phyloP scores from a whole-genome alignment of 1,284 basidiomycete genomes.

The Chondrostereum purpureum region DNA sequence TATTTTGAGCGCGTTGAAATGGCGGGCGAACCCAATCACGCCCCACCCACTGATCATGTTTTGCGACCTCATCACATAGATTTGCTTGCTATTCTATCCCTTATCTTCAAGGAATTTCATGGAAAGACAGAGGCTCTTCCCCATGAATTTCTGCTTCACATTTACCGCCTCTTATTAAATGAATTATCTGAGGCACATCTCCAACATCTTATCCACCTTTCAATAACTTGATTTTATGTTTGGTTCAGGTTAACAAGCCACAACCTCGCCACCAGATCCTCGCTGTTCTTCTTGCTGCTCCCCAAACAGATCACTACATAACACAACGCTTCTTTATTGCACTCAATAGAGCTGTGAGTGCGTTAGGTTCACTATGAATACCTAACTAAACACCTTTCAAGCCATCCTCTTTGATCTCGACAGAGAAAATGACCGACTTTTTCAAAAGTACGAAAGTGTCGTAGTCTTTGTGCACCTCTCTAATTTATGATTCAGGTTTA shows the following conservation, averaged over 20 bases:
- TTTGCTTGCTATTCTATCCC: conserved; percentile 52
- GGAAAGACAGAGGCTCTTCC: conserved; percentile 40
- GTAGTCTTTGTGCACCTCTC: conserved; percentile 5
- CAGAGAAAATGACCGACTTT: conserved; percentile 57
- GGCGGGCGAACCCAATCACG: neutral
- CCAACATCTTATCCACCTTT: too few relatives aligned
- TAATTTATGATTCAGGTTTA: conserved; percentile 27
- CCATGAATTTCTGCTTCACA: conserved; percentile 50
- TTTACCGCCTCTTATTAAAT: conserved; percentile 55
- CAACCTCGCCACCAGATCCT: conserved; percentile 30
- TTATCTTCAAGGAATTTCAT: conserved; percentile 52
- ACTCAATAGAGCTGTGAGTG: conserved; percentile 40
- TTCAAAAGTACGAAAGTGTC: conserved; percentile 43
- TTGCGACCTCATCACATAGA: conserved; percentile 70
- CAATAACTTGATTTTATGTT: neutral
- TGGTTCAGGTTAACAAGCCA: conserved; percentile 29
- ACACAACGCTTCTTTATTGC: conserved; percentile 22
- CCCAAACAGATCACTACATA: conserved; percentile 23
- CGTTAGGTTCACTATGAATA: neutral
- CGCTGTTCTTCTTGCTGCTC: conserved; percentile 24
- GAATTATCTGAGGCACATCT: conserved; percentile 46
- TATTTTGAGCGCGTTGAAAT: neutral
- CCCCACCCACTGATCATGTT: conserved; percentile 51
- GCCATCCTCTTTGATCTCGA: conserved; percentile 40
- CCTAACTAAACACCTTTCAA: conserved; percentile 5